Conservation (phyloP, 2,329 filamentous ascomycete genomes). For the Hymenoscyphus linearis region DNA sequence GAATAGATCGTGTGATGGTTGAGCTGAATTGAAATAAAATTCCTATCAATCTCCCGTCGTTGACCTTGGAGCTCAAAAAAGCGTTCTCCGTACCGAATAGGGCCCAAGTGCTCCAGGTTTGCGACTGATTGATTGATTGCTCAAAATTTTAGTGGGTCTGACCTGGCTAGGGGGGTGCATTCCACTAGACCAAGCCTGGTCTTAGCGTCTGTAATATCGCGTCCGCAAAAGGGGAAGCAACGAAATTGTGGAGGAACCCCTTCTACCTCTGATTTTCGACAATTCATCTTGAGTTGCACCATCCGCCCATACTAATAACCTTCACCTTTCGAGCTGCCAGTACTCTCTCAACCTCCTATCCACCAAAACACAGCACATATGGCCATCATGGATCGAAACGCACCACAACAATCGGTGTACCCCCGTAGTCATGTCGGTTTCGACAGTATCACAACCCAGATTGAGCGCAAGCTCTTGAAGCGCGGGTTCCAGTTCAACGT, state of each 20-base stretch:
- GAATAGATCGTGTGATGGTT: neutral
- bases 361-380: too few relatives aligned
- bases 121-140: neutral
- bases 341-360: constrained; percentile 8
- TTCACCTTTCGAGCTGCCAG: constrained; percentile 2
- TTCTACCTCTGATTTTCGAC: constrained; percentile 19
- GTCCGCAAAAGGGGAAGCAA: constrained; percentile 15
- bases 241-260: constrained; percentile 24
- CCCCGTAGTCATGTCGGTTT: constrained; percentile 99
- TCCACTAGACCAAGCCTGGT: neutral
- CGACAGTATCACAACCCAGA: constrained; percentile 99
- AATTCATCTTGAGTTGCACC: constrained; percentile 12
- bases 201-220: constrained; percentile 8
- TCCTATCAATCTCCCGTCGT: neutral
- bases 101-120: neutral
- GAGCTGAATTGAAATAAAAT: neutral
- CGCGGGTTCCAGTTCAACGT: constrained; percentile 99
- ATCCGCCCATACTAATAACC: constrained; percentile 5
- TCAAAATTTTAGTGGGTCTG: constrained; percentile 3
- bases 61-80: constrained; percentile 3
- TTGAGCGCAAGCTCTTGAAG: constrained; percentile 99
- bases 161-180: neutral
- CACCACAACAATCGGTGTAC: constrained; percentile 47
- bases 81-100: too few relatives aligned
- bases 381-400: constrained; percentile 31